phyloP scores from a whole-genome alignment of 2,329 filamentous ascomycete genomes.

The Aspergillus piperis region DNA sequence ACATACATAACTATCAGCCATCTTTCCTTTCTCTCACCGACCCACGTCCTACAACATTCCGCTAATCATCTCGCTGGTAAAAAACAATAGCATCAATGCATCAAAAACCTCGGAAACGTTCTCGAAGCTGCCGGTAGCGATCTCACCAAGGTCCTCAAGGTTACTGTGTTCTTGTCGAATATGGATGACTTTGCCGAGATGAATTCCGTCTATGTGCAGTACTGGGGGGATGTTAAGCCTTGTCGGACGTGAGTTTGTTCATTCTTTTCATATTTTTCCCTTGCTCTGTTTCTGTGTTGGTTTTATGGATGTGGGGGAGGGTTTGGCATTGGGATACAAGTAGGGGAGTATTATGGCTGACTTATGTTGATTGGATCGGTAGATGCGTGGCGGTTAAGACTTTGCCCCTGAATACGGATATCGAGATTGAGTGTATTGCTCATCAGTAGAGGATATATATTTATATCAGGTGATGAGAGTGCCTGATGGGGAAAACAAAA shows the following conservation, averaged over 20 bases:
- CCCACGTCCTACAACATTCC: background rate
- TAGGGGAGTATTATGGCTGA: background rate
- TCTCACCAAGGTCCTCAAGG: slow-evolving; percentile 60
- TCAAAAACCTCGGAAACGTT: slow-evolving; percentile 61
- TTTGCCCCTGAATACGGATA: slow-evolving; percentile 79
- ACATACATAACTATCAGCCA: slow-evolving; percentile 4
- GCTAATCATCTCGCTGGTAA: slow-evolving; percentile 1
- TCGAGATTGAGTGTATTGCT: slow-evolving; percentile 83
- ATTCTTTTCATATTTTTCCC: background rate
- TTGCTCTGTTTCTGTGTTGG: background rate
- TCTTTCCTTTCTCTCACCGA: too few species aligned
- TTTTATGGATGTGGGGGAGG: background rate
- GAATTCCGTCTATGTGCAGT: slow-evolving; percentile 83
- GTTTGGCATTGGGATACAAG: background rate
- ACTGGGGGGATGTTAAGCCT: slow-evolving; percentile 66
- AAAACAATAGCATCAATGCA: slow-evolving; percentile 50
- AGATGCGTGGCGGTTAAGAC: slow-evolving; percentile 83
- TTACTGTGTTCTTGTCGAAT: slow-evolving; percentile 65
- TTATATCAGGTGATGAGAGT: background rate
- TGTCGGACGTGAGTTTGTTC: slow-evolving; percentile 32
- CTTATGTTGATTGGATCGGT: background rate
- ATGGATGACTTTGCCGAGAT: slow-evolving; percentile 72
- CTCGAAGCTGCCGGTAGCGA: slow-evolving; percentile 62
- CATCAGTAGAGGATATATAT: slow-evolving; percentile 1
- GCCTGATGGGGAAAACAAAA: background rate